Evolutionary conservation across 768 basidiomycete genomes (phyloP).

Genomic region (Serpula lacrymans): DNA sequence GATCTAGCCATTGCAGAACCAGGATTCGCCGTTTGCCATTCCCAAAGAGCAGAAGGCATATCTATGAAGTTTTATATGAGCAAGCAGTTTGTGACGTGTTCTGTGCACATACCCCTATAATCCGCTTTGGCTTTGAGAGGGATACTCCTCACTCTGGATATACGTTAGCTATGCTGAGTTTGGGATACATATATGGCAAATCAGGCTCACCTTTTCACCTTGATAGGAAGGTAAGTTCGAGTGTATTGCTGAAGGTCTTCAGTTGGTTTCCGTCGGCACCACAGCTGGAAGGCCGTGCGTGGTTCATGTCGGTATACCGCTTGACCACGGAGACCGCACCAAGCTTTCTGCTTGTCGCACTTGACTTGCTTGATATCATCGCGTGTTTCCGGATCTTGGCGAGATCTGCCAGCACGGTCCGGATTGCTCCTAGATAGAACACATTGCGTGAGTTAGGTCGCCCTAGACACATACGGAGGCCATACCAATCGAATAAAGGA

Average conservation of each 20-base stretch:
- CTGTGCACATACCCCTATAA: constrained; percentile 54
- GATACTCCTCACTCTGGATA: constrained; percentile 53
- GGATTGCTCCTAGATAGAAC: too few relatives aligned
- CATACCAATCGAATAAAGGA: constrained; percentile 70
- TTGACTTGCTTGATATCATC: constrained; percentile 29
- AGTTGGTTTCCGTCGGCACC: constrained; percentile 42
- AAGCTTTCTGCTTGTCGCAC: constrained; percentile 32
- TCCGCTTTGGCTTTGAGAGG: constrained; percentile 58
- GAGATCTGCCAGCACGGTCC: too few relatives aligned
- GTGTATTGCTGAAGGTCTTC: constrained; percentile 69
- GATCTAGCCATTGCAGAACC: constrained; percentile 50
- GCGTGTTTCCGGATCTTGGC: too few relatives aligned
- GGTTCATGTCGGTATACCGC: constrained; percentile 34
- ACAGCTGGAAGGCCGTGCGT: constrained; percentile 40
- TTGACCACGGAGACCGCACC: constrained; percentile 29
- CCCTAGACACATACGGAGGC: neutral
- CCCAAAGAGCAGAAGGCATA: constrained; percentile 41
- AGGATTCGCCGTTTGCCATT: constrained; percentile 64
- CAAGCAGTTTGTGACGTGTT: neutral
- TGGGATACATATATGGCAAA: constrained; percentile 2
- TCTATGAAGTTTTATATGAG: constrained; percentile 1
- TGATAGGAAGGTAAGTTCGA: constrained; percentile 42
- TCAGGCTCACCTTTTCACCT: constrained; percentile 53
- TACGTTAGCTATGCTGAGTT: neutral
- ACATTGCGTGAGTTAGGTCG: too few relatives aligned